Percentiles rank a stretch among this genome's conserved stretches.
Conservation (phyloP, 208 protist species). For the Herpetomonas samuelpessoai region DNA sequence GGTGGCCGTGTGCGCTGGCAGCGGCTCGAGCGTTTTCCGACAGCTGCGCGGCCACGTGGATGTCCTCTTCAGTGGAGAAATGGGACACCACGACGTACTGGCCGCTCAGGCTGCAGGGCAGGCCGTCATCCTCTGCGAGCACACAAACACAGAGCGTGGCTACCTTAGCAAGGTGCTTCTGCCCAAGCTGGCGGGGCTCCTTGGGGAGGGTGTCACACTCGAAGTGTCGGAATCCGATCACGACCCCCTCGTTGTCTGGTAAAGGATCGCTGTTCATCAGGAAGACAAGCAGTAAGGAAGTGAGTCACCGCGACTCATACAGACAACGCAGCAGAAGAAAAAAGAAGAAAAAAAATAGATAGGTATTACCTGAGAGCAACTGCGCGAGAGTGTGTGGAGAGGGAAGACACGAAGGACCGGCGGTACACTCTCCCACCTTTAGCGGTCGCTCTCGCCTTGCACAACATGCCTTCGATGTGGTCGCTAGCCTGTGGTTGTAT, state of each 20-base stretch:
- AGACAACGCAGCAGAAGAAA: not conserved
- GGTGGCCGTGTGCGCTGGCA: conserved; percentile 89
- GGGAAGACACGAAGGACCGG: no score
- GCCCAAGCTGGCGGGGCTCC: conserved; percentile 30
- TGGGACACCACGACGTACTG: conserved; percentile 94
- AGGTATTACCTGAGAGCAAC: no score
- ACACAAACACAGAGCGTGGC: conserved; percentile 92
- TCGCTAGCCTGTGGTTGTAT: no score
- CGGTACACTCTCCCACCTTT: no score
- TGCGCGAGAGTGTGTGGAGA: no score
- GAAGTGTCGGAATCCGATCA: conserved; percentile 57
- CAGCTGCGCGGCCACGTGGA: conserved; percentile 45
- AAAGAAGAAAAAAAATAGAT: not conserved
- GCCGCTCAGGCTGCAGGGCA: conserved; percentile 67
- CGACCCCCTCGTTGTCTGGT: conserved; percentile 80
- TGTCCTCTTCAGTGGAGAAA: conserved; percentile 86
- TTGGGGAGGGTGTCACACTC: conserved; percentile 51
- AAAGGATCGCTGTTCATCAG: not conserved
- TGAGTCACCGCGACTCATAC: no score
- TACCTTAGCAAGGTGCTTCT: conserved; percentile 61
- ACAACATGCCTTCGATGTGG: no score
- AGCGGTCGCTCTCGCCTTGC: no score
- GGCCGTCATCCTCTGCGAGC: conserved; percentile 89
- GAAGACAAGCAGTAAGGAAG: not conserved
- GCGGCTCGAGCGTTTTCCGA: conserved; percentile 74